Conservation (phyloP, 2,329 filamentous ascomycete species). For the Talaromyces sp. region DNA sequence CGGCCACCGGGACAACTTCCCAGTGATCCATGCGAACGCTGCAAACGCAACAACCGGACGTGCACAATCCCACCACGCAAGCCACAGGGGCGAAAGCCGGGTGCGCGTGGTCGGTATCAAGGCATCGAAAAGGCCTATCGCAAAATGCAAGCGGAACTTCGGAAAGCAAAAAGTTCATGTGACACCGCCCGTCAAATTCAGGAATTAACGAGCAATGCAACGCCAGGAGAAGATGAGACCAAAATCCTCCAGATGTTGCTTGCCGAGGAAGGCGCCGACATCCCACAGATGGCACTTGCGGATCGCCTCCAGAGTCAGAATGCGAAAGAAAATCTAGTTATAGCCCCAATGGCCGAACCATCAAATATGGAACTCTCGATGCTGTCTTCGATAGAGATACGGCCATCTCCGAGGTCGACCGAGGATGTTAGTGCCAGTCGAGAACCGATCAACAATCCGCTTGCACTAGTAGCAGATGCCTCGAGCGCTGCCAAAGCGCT, state of each 20-base stretch:
- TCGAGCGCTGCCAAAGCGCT: conserved; percentile 26
- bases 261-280: not conserved
- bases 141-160: conserved; percentile 29
- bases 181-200: not conserved
- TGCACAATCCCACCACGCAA: conserved; percentile 29
- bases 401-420: not conserved
- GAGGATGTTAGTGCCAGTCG: conserved; percentile 1
- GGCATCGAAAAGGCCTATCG: conserved; percentile 33
- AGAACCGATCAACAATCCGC: conserved; percentile 31
- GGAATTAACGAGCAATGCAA: conserved; percentile 6
- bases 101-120: conserved; percentile 30
- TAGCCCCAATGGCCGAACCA: not conserved
- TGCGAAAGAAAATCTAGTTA: too few species aligned
- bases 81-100: conserved; percentile 29
- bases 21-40: conserved; percentile 29
- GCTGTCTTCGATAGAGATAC: not conserved
- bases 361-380: not conserved
- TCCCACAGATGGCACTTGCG: not conserved
- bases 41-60: conserved; percentile 26
- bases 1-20: conserved; percentile 11
- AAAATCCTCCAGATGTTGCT: conserved; percentile 3
- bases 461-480: conserved; percentile 31
- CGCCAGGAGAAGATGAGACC: not conserved
- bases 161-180: conserved; percentile 21
- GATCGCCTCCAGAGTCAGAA: not conserved